Evolutionary conservation across 352 stramenopile genomes (phyloP), one percentile per base, ranked within the genome.

Genomic region (Pythium phragmitis): DNA sequence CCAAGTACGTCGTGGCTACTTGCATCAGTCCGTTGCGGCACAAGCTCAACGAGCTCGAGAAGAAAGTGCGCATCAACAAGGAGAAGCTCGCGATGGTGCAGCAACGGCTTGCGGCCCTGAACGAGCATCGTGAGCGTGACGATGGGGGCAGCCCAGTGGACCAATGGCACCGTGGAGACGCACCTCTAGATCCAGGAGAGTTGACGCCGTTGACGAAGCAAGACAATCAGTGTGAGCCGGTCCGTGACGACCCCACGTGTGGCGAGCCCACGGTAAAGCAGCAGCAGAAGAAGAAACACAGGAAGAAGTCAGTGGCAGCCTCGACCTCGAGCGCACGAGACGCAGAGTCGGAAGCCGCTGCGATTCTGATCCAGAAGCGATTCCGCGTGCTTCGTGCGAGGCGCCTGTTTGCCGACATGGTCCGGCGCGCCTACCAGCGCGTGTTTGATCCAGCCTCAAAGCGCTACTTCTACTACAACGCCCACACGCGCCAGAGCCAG

Each of bases 391-490:
- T 74, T 42, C 63, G 49, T 34, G 74, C 76, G 7, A 69, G 69
- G 2, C 23, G 59, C 3, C 17, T 64, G 13, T 71, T 82, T 47
- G 45, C 46, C 8, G 34, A 65, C 43, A 61, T 79, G 30, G 54
- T 82, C n/a, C 39, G 55, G 0, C 61, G 66, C 48, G 68, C 66
- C 1, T 79, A 75, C 43, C 60, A 78, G 9, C 67, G 72, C 5
- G 65, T 77, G 7, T 62, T 74, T 36, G 62, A 81, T 34, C 55
- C 69, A 19, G 65, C 60, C 7, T 73, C 56, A 50, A 74, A 77
- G 47, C 60, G 65, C 12, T 81, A 76, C 43, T 82, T 79, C 43
- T 85, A 80, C 72, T 85, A 77, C 69, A 82, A 82, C 65, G 33
- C 54, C 23, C 62, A 65, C 16, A 79, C 74, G 1, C 52, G 41